Percentiles rank a stretch among this genome's conserved stretches.
These are phyloP conservation scores for Stemphylium lycopersici DNA, from an alignment of 2,329 filamentous ascomycete genomes.

Conservation along the genomic window DNA sequence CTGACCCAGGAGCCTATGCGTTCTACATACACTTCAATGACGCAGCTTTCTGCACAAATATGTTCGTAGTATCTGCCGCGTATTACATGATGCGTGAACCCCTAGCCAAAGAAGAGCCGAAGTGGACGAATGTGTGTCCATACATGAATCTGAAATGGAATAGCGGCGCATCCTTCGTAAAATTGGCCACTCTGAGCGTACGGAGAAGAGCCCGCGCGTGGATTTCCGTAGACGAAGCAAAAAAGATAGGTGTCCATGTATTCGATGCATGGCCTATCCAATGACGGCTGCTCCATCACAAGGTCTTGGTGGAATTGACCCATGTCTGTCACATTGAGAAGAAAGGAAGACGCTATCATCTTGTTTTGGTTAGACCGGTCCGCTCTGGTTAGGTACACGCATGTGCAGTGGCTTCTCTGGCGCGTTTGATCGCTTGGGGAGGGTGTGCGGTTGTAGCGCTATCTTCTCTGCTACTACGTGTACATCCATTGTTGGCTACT, in stretches of 20 bases:
- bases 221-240: not conserved
- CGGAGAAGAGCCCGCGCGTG: not conserved
- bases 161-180: not conserved
- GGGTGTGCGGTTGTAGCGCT: not conserved
- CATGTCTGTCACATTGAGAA: not conserved
- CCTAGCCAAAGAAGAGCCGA: not conserved
- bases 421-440: not conserved
- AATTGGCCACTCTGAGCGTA: not conserved
- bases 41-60: not conserved
- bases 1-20: not conserved
- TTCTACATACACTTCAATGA: not conserved
- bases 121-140: not conserved
- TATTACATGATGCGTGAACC: too few relatives aligned
- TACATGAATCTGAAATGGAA: not conserved
- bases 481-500: slow-evolving; percentile 4
- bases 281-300: not conserved
- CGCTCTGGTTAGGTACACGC: slow-evolving; percentile 1
- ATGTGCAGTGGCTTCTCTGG: slow-evolving; percentile 1
- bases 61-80: too few relatives aligned
- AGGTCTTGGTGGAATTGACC: not conserved
- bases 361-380: not conserved
- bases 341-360: not conserved
- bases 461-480: slow-evolving; percentile 7
- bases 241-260: not conserved
- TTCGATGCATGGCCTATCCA: not conserved